Base-by-base conservation (phyloP, 2,329 filamentous ascomycete species). In the Acrocalymma vagum region DNA sequence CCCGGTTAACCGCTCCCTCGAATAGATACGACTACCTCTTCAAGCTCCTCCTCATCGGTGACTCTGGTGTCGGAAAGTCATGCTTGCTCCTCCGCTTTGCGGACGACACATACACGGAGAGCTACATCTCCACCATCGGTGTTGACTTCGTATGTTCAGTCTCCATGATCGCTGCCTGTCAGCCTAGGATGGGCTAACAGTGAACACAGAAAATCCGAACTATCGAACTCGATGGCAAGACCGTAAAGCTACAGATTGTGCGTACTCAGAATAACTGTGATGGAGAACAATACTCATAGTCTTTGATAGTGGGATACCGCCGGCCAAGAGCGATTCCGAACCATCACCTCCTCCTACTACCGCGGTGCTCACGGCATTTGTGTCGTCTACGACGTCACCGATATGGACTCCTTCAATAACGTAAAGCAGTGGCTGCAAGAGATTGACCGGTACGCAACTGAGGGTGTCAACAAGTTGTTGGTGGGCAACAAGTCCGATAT, bases 401-500 rank as follows among this genome's bases (percentile, higher is more conserved):
- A 99, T 74, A 96, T 97, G 93, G 94, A 97, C 75, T 96, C 90
- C 20, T 99, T 99, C 90, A 97, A 99, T 86, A 99, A 97, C 80
- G 94, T 99, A 67, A 97, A 99, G 88, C 94, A 99, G 82, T 99
- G 94, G 94, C 85, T 99, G 51, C 94, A 99, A 76, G 94, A 99
- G 80, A 99, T 99, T 65, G 94, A 99, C 80, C 87, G 94, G 73
- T 97, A 99, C 69, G 94, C 94, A 63, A 99, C 94, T 60, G 94
- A 99, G 78, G 94, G 94, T 57, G 94, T 99, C 70, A 99, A 99
- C 85, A 99, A 99, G 84, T 83, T 99, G 58, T 86, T 99, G 50
- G 93, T 99, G 51, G 94, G 94, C 70, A 99, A 99, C 88, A 99
- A 99, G 88, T 96, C 91, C 78, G 94, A 99, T 88, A 97, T 99